Base-by-base conservation (phyloP, 1,139 yeast genomes). In the Candida mesenterica region DNA sequence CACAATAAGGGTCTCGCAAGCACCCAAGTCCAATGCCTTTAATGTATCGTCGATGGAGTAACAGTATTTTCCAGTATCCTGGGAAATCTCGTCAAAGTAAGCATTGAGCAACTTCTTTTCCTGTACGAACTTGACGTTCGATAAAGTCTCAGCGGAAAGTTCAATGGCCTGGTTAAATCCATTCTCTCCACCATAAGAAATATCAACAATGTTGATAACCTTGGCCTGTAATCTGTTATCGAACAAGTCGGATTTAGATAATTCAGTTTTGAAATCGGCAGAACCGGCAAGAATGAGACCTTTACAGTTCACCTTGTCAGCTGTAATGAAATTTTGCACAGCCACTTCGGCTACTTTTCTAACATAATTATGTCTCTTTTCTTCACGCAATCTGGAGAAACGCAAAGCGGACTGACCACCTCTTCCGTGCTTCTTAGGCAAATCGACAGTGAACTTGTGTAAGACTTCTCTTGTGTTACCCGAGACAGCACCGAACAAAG, bases 381-480 rank as follows among this genome's bases (percentile, higher is more conserved):
- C 98, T 53, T 92, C 98, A 79, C 98, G 86, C 64, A 92, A 77
- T 75, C 98, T 90, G 30, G 97, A 85, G 74, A 92, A 92, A 87
- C 98, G 97, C 50, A 92, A 62, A 31, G 98, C 98, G 44, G 98
- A 92, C 73, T 92, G 98, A 83, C 98, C 98, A 85, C 98, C 98
- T 77, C 98, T 86, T 55, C 98, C 98, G 74, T 92, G 98, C 86
- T 92, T 92, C 72, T 92, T 92, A 51, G 98, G 98, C 57, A 92
- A 75, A 64, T 92, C 98, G 41, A 92, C 98, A 3, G 96, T 84
- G 68, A 92, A 92, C 65, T 92, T 92, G 66, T 92, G 96, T 59
- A 92, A 72, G 34, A 92, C 86, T 47, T 94, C 97, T 72, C 98
- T 82, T 34, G 96, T 90, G 70, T 92, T 92, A 62, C 98, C 98